Conservation (phyloP, 2,329 filamentous ascomycete species). For the Trichothecium sympodiale region DNA sequence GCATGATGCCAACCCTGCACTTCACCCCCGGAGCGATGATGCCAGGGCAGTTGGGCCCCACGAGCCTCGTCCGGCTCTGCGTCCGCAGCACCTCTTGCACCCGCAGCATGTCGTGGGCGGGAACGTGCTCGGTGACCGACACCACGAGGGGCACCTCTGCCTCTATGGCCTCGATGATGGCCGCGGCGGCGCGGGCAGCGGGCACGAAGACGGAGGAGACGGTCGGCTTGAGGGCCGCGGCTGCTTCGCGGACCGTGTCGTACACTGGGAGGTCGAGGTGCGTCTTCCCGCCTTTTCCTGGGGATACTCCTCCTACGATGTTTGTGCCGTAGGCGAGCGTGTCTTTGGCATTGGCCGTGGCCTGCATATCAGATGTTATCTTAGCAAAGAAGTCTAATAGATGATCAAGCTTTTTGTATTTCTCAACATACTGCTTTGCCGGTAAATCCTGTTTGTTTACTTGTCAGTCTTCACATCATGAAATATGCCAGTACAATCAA, state of each 20-base stretch:
- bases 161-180: conserved; percentile 66
- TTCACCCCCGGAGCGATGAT: conserved; percentile 61
- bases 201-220: conserved; percentile 67
- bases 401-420: not conserved
- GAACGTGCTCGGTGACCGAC: conserved; percentile 71
- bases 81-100: conserved; percentile 58
- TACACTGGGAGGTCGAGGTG: conserved; percentile 25
- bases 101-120: conserved; percentile 65
- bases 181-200: conserved; percentile 51
- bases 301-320: conserved; percentile 26
- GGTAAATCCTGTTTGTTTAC: conserved; percentile 30
- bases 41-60: conserved; percentile 72
- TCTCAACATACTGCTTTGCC: conserved; percentile 23
- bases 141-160: conserved; percentile 70
- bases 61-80: conserved; percentile 59
- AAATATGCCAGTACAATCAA: no score
- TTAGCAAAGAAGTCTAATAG: not conserved
- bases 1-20: conserved; percentile 39
- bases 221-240: conserved; percentile 36
- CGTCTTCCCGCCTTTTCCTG: conserved; percentile 17
- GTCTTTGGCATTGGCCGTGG: conserved; percentile 24
- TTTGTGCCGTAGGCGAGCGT: conserved; percentile 27
- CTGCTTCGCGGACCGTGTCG: conserved; percentile 21
- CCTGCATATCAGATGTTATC: no score
- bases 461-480: no score